Evolutionary conservation across 2,329 filamentous ascomycete genomes (phyloP).

Genomic region (Penicillium sumatraense): DNA sequence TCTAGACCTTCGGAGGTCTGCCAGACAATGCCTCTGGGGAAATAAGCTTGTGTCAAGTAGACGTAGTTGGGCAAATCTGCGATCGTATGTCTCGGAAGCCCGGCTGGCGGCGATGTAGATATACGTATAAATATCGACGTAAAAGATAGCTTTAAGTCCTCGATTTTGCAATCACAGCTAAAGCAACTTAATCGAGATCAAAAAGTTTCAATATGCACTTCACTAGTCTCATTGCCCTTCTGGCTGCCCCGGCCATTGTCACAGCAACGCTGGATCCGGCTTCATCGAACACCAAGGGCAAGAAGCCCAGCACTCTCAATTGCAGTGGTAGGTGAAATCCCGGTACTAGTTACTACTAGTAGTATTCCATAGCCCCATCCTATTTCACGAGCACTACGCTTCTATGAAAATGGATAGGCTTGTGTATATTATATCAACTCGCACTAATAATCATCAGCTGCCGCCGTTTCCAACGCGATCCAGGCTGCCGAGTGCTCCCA

Average conservation of each 20-base stretch:
- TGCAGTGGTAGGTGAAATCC: slow-evolving; percentile 30
- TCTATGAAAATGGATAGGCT: no score
- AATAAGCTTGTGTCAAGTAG: slow-evolving; percentile 7
- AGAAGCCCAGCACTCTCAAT: slow-evolving; percentile 33
- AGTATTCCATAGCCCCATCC: neutral
- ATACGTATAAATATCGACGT: neutral
- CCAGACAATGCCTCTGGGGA: neutral
- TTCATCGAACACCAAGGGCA: slow-evolving; percentile 42
- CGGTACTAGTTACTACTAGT: neutral
- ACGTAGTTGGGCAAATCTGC: neutral
- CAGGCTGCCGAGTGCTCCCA: slow-evolving; percentile 46
- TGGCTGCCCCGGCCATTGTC: slow-evolving; percentile 21
- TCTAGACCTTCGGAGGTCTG: neutral
- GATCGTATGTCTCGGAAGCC: slow-evolving; percentile 1
- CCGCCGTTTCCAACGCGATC: slow-evolving; percentile 41
- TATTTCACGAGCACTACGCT: no score
- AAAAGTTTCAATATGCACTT: slow-evolving; percentile 15
- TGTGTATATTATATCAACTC: neutral
- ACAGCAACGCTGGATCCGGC: slow-evolving; percentile 38
- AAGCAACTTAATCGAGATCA: neutral
- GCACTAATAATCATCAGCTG: slow-evolving; percentile 20
- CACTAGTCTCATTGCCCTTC: slow-evolving; percentile 10
- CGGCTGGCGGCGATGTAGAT: neutral
- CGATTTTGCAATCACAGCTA: no score
- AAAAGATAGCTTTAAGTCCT: no score